Base-by-base conservation (phyloP, 2,329 filamentous ascomycete genomes). In the Penicillium glabrum region DNA sequence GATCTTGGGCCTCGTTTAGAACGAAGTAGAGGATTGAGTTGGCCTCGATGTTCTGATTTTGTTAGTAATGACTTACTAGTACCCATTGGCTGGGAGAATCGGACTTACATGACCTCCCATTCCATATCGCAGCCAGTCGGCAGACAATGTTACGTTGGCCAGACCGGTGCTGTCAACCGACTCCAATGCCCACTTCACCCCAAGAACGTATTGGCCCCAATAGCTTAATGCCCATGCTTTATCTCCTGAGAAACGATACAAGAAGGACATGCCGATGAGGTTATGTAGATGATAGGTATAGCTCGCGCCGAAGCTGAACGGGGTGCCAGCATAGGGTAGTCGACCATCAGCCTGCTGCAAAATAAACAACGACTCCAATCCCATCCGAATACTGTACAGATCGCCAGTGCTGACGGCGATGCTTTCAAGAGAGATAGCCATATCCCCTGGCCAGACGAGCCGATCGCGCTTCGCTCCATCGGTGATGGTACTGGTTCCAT, bases 361-460 rank as follows among this genome's bases (percentile, higher is more conserved):
- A 1, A 74, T 74, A 51, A 82, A 82, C 7, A 81, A 68, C 1
- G 78, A 77, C 48, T 78, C 76, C 2, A 86, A 58, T 0, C 80
- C 80, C 58, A 83, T 82, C 19, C 76, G 75, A 8, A 84, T 74
- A 35, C 78, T 77, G 21, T 78, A 73, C 48, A 84, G 69, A 61
- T 85, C 82, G 27, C 80, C 79, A 0, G 82, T 85, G 8, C 80
- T 82, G 2, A 85, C 79, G 10, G 82, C 79, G 13, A 84, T 78
- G 31, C 75, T 78, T 3, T 83, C 82, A 0, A 83, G 75, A 5
- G 83, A 80, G 58, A 86, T 82, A 5, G 79, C 78, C 75, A 87
- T 83, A 64, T 88, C 85, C 1, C 85, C 85, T 11, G 84, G 80
- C 83, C 84, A 87, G 2, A 87, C 80, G 1, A 75, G 69, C 1